Evolutionary conservation across 768 basidiomycete species (phyloP).

Genomic region (Cyclocybe aegerita): DNA sequence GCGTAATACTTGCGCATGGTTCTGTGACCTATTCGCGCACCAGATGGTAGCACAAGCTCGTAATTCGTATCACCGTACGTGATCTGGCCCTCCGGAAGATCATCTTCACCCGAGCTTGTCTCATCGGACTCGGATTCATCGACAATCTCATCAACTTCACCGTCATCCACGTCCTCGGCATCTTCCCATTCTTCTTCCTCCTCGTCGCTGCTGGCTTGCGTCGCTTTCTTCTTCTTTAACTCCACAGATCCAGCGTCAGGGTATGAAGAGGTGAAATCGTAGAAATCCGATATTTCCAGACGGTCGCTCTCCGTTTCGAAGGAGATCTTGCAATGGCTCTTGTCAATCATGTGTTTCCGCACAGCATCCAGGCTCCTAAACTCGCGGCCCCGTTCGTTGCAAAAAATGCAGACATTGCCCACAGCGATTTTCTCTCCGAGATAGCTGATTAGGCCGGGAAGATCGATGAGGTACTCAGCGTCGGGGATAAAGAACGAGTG

Average conservation of each 20-base stretch:
- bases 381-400: constrained; percentile 79
- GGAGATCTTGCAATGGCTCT: constrained; percentile 94
- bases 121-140: constrained; percentile 24
- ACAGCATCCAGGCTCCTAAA: constrained; percentile 86
- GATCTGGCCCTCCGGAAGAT: constrained; percentile 52
- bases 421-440: constrained; percentile 92
- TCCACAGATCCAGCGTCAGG: constrained; percentile 41
- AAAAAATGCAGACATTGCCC: constrained; percentile 92
- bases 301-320: constrained; percentile 81
- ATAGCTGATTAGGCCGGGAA: constrained; percentile 77
- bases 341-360: constrained; percentile 94
- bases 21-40: constrained; percentile 89
- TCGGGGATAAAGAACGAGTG: constrained; percentile 99
- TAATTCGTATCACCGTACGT: constrained; percentile 78
- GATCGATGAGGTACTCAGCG: constrained; percentile 83
- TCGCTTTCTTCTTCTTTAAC: constrained; percentile 22
- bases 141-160: constrained; percentile 40
- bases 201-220: constrained; percentile 38
- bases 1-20: constrained; percentile 83
- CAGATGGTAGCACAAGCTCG: constrained; percentile 92
- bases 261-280: constrained; percentile 87
- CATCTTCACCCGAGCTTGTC: constrained; percentile 35
- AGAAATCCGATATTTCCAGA: constrained; percentile 88
- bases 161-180: constrained; percentile 44
- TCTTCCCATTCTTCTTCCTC: constrained; percentile 46